Percentiles rank a stretch among this genome's conserved stretches.
phyloP scores from a whole-genome alignment of 305 asterid species.

The Nicotiana rustica region DNA sequence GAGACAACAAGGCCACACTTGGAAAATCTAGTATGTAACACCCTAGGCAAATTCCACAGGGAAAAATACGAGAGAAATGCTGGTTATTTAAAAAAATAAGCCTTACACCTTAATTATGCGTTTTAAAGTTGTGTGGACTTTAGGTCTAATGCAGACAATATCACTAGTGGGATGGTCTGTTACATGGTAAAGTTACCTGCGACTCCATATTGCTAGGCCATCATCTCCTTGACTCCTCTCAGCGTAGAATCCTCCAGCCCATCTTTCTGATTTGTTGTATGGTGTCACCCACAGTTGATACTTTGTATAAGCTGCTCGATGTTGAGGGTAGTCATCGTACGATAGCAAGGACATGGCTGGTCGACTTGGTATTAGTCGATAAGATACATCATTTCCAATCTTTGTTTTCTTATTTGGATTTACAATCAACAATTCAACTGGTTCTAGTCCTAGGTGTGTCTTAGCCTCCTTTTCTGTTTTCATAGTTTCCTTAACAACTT shows the following conservation, averaged over 20 bases:
- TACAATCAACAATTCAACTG: conserved; percentile 55
- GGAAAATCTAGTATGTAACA: background rate
- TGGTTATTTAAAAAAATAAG: background rate
- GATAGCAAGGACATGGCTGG: conserved; percentile 59
- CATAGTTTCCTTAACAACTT: conserved; percentile 54
- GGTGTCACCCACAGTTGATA: conserved; percentile 67
- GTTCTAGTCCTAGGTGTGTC: conserved; percentile 48
- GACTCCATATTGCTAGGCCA: conserved; percentile 54
- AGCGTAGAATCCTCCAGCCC: conserved; percentile 87
- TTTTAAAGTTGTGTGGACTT: background rate
- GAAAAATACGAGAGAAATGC: background rate
- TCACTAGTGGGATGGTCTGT: background rate
- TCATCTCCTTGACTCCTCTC: conserved; percentile 77
- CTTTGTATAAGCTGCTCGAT: conserved; percentile 66
- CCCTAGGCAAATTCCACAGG: background rate
- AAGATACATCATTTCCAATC: conserved; percentile 63
- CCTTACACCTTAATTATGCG: background rate
- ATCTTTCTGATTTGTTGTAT: conserved; percentile 63
- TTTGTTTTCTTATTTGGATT: conserved; percentile 65
- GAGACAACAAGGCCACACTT: background rate
- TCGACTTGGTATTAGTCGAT: conserved; percentile 59
- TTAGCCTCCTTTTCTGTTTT: conserved; percentile 56
- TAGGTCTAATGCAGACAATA: background rate
- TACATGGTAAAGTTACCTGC: conserved; percentile 46
- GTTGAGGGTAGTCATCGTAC: conserved; percentile 70